These are phyloP conservation scores for Anaeramoeba flamelloides DNA, from an alignment of 78 protist species.

Conservation along the genomic window DNA sequence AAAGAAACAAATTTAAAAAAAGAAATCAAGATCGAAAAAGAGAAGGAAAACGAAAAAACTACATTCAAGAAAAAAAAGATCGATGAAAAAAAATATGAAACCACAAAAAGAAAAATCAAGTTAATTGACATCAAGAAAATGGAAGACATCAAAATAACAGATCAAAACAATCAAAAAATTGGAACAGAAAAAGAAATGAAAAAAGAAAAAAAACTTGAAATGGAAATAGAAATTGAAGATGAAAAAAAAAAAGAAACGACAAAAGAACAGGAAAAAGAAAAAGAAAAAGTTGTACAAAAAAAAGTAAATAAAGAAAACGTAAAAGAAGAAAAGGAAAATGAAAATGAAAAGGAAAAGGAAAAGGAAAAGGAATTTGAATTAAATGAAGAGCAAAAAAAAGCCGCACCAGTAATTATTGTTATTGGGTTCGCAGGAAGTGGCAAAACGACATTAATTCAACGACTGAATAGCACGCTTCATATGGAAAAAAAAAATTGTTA, in stretches of 20 bases:
- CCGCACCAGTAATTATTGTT: constrained; percentile 27
- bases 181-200: background rate
- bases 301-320: background rate
- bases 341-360: background rate
- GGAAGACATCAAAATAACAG: background rate
- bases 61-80: background rate
- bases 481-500: constrained; percentile 42
- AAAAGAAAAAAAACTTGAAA: background rate
- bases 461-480: constrained; percentile 40
- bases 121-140: background rate
- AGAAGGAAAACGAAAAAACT: background rate
- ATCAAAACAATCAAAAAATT: background rate
- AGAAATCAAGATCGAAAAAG: too few relatives aligned
- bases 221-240: background rate
- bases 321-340: too few relatives aligned
- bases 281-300: too few relatives aligned
- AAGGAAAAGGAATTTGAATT: too few relatives aligned
- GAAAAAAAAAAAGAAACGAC: too few relatives aligned
- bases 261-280: too few relatives aligned
- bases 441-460: constrained; percentile 80
- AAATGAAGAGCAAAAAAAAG: background rate
- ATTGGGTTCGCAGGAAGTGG: constrained; percentile 98
- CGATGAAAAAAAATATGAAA: background rate
- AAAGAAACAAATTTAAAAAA: too few relatives aligned
- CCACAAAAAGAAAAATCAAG: background rate